Evolutionary conservation across 441 rosid species (phyloP).

Genomic region (Codiaeum variegatum): DNA sequence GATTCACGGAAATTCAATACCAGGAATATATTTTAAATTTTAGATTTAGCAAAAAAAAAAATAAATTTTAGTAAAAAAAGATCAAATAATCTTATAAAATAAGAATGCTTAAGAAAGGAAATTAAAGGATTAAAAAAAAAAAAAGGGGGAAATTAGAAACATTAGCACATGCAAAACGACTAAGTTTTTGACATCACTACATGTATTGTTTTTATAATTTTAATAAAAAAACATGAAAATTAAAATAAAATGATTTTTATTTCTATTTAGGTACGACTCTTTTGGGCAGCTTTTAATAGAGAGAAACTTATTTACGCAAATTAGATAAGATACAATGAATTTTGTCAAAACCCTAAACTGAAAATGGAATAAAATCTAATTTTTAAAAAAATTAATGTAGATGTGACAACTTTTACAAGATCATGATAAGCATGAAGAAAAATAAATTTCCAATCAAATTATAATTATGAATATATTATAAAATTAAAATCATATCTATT

Average conservation of each 20-base stretch:
- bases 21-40: constrained; percentile 16
- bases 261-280: background rate
- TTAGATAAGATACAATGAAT: constrained; percentile 59
- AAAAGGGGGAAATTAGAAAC: background rate
- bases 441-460: too few relatives aligned
- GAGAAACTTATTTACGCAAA: constrained; percentile 52
- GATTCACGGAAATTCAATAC: constrained; percentile 20
- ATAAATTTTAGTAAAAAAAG: too few relatives aligned
- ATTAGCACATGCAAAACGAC: constrained; percentile 11
- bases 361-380: background rate
- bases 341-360: constrained; percentile 31
- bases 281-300: background rate
- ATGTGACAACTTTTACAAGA: constrained; percentile 20
- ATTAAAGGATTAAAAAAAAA: too few relatives aligned
- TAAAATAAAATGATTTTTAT: background rate
- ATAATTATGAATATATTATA: too few relatives aligned
- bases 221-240: background rate
- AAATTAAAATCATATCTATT: too few relatives aligned
- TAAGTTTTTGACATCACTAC: constrained; percentile 7
- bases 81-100: too few relatives aligned
- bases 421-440: background rate
- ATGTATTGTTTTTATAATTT: constrained; percentile 1
- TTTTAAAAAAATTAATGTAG: background rate
- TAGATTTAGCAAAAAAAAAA: too few relatives aligned
- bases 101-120: too few relatives aligned